Percentiles rank a stretch among this genome's conserved stretches.
These are phyloP conservation scores for Wilcoxina mikolae DNA, from an alignment of 495 filamentous ascomycete genomes.

Conservation along the genomic window DNA sequence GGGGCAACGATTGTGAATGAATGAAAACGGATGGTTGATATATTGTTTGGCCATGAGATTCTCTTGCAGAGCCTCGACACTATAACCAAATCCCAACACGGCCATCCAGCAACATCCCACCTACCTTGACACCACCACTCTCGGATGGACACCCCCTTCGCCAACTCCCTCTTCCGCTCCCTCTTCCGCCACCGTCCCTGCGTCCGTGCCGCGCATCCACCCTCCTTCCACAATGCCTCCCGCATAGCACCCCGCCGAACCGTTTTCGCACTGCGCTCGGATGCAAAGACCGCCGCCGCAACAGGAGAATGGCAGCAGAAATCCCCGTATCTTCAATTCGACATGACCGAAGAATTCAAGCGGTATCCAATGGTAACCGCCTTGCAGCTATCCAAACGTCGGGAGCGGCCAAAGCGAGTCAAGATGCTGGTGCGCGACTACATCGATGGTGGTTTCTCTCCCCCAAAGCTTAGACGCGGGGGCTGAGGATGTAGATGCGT, in stretches of 20 bases:
- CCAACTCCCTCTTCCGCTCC: slow-evolving; percentile 65
- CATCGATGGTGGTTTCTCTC: slow-evolving; percentile 59
- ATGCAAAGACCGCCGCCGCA: slow-evolving; percentile 17
- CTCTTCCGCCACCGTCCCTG: slow-evolving; percentile 64
- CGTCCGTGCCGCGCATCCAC: slow-evolving; percentile 24
- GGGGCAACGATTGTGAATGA: too few species aligned
- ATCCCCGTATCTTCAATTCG: slow-evolving; percentile 49
- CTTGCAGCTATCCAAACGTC: slow-evolving; percentile 51
- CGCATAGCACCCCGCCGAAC: slow-evolving; percentile 19
- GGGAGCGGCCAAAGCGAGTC: slow-evolving; percentile 66
- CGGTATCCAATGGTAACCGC: slow-evolving; percentile 74
- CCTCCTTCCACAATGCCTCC: slow-evolving; percentile 4
- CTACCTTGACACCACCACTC: too few species aligned
- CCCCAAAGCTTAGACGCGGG: background rate
- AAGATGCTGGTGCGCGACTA: slow-evolving; percentile 97
- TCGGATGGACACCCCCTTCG: slow-evolving; percentile 67
- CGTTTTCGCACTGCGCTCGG: slow-evolving; percentile 26
- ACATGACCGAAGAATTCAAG: slow-evolving; percentile 64
- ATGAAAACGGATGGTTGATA: too few species aligned
- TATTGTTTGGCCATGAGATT: too few species aligned
- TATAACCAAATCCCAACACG: too few species aligned
- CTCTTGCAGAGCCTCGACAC: too few species aligned
- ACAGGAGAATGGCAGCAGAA: slow-evolving; percentile 69
- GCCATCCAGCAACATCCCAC: too few species aligned
- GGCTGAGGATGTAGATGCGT: slow-evolving; percentile 47